A percentile compares a stretch with the other conserved stretches of the same genome.
These are phyloP conservation scores for Pythium aristosporum DNA, from an alignment of 352 stramenopile species.

Conservation along the genomic window DNA sequence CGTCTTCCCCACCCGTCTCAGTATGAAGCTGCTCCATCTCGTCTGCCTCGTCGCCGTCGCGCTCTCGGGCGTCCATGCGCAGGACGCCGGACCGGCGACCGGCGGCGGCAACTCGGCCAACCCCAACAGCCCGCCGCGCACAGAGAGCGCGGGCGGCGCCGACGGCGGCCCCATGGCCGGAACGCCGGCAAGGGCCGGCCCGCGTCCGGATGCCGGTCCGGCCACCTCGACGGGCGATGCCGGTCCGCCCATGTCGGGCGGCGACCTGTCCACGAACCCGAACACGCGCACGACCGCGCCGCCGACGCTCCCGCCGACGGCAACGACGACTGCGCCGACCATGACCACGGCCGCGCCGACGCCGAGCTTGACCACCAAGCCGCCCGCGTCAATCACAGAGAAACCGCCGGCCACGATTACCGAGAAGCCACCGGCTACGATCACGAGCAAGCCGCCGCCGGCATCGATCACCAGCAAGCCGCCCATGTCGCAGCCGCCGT, in stretches of 20 bases:
- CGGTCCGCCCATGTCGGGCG: conserved; percentile 18
- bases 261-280: conserved; percentile 21
- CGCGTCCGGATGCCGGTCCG: conserved; percentile 3
- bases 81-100: conserved; percentile 9
- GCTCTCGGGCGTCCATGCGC: conserved; percentile 5
- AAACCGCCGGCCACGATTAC: not conserved
- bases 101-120: conserved; percentile 16
- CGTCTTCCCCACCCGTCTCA: not conserved
- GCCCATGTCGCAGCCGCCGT: too few relatives aligned
- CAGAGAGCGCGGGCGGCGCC: not conserved
- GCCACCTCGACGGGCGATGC: not conserved
- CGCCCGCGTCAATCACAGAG: not conserved
- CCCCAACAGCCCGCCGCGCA: conserved; percentile 16
- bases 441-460: not conserved
- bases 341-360: not conserved
- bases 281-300: conserved; percentile 4
- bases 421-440: not conserved
- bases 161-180: conserved; percentile 22
- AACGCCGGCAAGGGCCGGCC: not conserved
- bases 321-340: not conserved
- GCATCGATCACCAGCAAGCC: too few relatives aligned
- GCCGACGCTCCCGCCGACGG: not conserved
- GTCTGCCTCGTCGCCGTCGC: conserved; percentile 9
- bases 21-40: conserved; percentile 20
- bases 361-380: not conserved